Conservation (phyloP, 495 filamentous ascomycete species). For the Echria macrotheca region DNA sequence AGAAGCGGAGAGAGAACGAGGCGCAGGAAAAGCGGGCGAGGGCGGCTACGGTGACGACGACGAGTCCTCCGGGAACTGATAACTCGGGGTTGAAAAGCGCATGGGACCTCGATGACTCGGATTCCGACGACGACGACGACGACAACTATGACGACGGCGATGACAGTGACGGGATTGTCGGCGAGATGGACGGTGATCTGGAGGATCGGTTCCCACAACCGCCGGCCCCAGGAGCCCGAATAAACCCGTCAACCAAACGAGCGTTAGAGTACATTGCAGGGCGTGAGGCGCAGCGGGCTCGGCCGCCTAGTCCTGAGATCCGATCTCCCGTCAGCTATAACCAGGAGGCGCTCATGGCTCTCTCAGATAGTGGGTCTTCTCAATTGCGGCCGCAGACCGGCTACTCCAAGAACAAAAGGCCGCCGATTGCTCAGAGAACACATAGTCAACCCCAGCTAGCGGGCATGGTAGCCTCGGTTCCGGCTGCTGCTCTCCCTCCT, state of each 20-base stretch:
- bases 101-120: constrained; percentile 42
- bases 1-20: constrained; percentile 33
- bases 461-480: constrained; percentile 15
- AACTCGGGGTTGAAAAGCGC: constrained; percentile 35
- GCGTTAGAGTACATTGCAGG: constrained; percentile 48
- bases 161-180: constrained; percentile 35
- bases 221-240: constrained; percentile 17
- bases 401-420: constrained; percentile 34
- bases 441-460: constrained; percentile 41
- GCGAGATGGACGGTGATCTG: constrained; percentile 27
- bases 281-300: constrained; percentile 23
- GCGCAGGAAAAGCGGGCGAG: constrained; percentile 20
- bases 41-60: constrained; percentile 12
- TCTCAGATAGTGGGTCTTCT: constrained; percentile 26
- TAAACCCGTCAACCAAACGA: constrained; percentile 33
- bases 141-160: constrained; percentile 34
- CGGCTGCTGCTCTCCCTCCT: constrained; percentile 9
- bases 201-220: constrained; percentile 24
- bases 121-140: constrained; percentile 25
- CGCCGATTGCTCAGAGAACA: constrained; percentile 36
- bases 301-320: constrained; percentile 12
- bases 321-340: constrained; percentile 25
- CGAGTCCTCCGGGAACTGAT: constrained; percentile 6
- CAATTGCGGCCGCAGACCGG: constrained; percentile 41
- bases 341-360: constrained; percentile 28